phyloP scores from a whole-genome alignment of 2,329 filamentous ascomycete species.

The Ophiocordyceps sinensis region DNA sequence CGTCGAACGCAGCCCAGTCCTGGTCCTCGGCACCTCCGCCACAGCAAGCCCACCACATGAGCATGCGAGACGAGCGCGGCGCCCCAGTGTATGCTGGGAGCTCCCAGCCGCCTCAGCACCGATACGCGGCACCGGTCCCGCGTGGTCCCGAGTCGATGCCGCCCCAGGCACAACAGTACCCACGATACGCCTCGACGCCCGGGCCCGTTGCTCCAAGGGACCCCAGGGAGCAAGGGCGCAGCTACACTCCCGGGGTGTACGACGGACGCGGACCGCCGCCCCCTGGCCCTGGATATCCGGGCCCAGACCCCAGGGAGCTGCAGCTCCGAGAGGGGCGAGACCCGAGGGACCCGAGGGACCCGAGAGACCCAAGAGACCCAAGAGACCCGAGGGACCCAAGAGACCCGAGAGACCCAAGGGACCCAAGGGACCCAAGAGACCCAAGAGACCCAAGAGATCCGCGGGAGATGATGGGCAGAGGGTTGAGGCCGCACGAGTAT shows the following conservation, averaged over 20 bases:
- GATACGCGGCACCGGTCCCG: conserved; percentile 22
- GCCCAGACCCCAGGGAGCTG: conserved; percentile 17
- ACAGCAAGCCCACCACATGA: conserved; percentile 18
- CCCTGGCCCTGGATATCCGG: conserved; percentile 17
- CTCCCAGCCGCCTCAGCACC: conserved; percentile 19
- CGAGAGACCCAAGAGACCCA: conserved; percentile 19
- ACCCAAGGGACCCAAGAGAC: conserved; percentile 20
- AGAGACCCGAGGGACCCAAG: conserved; percentile 19
- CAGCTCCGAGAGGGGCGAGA: conserved; percentile 16
- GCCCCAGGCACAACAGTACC: conserved; percentile 23
- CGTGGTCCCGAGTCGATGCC: conserved; percentile 27
- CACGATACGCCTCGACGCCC: conserved; percentile 29
- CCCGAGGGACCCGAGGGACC: conserved; percentile 22
- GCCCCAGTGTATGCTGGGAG: conserved; percentile 18
- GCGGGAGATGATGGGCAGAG: conserved; percentile 26
- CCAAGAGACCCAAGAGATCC: conserved; percentile 23
- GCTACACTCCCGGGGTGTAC: conserved; percentile 31
- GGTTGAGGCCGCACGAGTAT: conserved; percentile 30
- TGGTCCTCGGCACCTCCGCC: conserved; percentile 19
- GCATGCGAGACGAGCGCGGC: conserved; percentile 24
- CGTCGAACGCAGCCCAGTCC: conserved; percentile 17
- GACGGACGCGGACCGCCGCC: conserved; percentile 26
- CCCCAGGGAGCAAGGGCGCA: conserved; percentile 25
- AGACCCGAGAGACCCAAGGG: conserved; percentile 19
- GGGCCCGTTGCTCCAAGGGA: conserved; percentile 26